phyloP scores from a whole-genome alignment of 441 rosid species.

The Codiaeum variegatum region DNA sequence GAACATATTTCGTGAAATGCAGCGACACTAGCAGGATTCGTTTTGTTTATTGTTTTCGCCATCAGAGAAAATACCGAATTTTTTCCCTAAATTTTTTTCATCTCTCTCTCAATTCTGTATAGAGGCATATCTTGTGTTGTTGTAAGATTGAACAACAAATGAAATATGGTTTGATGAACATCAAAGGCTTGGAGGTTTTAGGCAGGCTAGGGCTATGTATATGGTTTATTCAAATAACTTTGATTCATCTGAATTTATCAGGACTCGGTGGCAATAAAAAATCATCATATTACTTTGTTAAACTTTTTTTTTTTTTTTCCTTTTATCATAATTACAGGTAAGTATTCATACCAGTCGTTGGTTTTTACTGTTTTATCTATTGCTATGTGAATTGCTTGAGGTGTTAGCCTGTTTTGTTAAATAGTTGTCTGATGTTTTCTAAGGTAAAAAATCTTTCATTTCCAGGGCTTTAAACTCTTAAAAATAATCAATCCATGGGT shows the following conservation, averaged over 20 bases:
- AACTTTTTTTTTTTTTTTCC: too few relatives aligned
- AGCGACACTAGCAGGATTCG: slow-evolving; percentile 51
- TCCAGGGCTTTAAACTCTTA: too few relatives aligned
- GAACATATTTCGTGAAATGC: slow-evolving; percentile 69
- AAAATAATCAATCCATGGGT: too few relatives aligned
- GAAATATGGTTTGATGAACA: not conserved
- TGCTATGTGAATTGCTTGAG: not conserved
- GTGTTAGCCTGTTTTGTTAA: not conserved
- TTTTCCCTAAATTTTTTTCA: not conserved
- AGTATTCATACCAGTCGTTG: not conserved
- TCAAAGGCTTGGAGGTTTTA: not conserved
- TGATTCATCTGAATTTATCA: not conserved
- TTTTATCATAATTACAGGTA: not conserved
- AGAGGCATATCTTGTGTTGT: not conserved
- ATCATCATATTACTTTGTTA: not conserved
- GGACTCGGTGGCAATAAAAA: not conserved
- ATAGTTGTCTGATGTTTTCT: not conserved
- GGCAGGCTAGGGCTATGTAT: not conserved
- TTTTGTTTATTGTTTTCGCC: not conserved
- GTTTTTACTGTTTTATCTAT: not conserved
- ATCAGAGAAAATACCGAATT: not conserved
- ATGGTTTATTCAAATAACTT: not conserved
- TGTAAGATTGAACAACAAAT: not conserved
- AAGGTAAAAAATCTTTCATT: not conserved
- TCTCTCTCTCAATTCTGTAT: not conserved